Conservation (phyloP, 169 alveolate species). For the Cryptosporidium canis region DNA sequence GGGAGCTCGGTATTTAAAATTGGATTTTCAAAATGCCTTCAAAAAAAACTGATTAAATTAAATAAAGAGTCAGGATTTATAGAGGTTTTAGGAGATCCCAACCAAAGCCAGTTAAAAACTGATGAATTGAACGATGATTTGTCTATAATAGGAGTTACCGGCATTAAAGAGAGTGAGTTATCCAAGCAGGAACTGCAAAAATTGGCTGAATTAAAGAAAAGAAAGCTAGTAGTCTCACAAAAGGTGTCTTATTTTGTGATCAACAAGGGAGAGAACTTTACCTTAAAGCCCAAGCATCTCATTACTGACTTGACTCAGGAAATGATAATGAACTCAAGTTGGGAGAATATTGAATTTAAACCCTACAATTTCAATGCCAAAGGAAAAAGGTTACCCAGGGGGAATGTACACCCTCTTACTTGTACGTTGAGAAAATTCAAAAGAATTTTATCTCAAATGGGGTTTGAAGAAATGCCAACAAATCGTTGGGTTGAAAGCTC, state of each 20-base stretch:
- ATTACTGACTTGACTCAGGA: slow-evolving; percentile 88
- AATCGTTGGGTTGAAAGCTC: slow-evolving; percentile 96
- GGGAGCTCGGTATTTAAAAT: slow-evolving; percentile 36
- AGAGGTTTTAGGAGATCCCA: background rate
- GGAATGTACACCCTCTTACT: slow-evolving; percentile 91
- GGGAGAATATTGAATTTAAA: slow-evolving; percentile 87
- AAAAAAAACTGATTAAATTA: slow-evolving; percentile 28
- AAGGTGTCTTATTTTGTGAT: slow-evolving; percentile 74
- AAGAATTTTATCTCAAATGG: slow-evolving; percentile 88
- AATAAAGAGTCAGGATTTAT: slow-evolving; percentile 35
- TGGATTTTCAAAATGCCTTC: slow-evolving; percentile 64
- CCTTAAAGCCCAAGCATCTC: slow-evolving; percentile 64
- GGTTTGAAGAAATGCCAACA: slow-evolving; percentile 99
- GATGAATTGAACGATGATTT: slow-evolving; percentile 28
- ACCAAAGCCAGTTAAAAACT: background rate
- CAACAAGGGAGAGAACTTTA: slow-evolving; percentile 70
- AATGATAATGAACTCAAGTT: slow-evolving; percentile 82
- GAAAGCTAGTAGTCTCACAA: slow-evolving; percentile 75
- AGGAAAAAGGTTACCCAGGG: slow-evolving; percentile 85
- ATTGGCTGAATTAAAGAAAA: slow-evolving; percentile 76
- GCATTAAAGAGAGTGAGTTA: slow-evolving; percentile 30
- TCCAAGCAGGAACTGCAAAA: background rate
- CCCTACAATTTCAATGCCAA: slow-evolving; percentile 84
- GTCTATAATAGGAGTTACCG: background rate
- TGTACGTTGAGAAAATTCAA: slow-evolving; percentile 87